phyloP scores from a whole-genome alignment of 768 basidiomycete species.

The Inosperma sp. region DNA sequence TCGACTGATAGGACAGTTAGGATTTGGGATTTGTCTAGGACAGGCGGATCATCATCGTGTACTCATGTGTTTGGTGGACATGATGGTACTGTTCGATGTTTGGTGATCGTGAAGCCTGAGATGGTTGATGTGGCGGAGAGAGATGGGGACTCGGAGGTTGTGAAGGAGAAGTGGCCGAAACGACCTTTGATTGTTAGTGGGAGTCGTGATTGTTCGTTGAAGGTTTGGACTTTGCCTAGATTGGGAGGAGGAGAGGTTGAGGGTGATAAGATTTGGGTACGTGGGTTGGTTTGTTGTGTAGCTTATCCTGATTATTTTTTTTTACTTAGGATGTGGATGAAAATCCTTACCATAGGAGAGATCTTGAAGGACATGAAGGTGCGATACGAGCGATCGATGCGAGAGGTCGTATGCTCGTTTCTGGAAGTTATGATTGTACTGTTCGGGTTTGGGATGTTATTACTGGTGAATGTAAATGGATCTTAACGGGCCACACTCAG shows the following conservation, averaged over 20 bases:
- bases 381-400: conserved; percentile 92
- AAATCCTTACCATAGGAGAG: conserved; percentile 87
- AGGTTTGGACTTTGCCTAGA: conserved; percentile 53
- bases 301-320: conserved; percentile 4
- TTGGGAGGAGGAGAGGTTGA: conserved; percentile 76
- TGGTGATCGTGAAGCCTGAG: conserved; percentile 94
- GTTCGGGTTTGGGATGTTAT: conserved; percentile 95
- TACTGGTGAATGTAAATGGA: conserved; percentile 74
- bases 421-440: conserved; percentile 93
- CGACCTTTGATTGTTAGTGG: conserved; percentile 71
- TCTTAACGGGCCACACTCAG: conserved; percentile 82
- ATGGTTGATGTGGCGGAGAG: conserved; percentile 62
- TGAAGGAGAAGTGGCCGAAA: conserved; percentile 66
- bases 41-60: too few relatives aligned
- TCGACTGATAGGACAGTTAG: conserved; percentile 92
- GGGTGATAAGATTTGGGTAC: conserved; percentile 47
- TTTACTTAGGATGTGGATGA: conserved; percentile 45
- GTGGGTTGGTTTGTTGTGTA: conserved; percentile 25
- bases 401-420: conserved; percentile 83
- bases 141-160: conserved; percentile 50
- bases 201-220: conserved; percentile 62
- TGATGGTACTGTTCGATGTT: conserved; percentile 91
- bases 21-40: conserved; percentile 81
- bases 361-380: conserved; percentile 84
- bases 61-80: conserved; percentile 95